Evolutionary conservation across 2,329 filamentous ascomycete genomes (phyloP), one percentile per base, ranked within the genome.

Genomic region (Coniochaeta sp.): DNA sequence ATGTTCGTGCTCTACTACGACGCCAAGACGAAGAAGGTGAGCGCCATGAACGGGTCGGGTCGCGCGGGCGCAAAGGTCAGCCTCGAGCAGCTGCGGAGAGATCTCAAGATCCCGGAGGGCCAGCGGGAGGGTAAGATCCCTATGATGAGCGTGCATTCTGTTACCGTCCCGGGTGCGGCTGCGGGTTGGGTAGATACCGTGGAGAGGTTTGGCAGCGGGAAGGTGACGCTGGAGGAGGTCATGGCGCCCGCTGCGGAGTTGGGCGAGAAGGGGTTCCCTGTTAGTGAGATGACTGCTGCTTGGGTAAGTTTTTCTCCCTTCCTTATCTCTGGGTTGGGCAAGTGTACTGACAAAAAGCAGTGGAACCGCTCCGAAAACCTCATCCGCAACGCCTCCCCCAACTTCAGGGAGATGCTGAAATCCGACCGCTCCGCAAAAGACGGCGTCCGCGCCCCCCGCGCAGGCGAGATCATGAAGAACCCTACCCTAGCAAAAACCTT

Each of bases 1-100:
- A 91, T 96, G 84, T 99, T 97, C 72, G 91, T 91, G 67, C 81
- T 97, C 31, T 96, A 83, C 76, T 97, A 92, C 73, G 82, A 95
- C 65, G 89, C 90, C 40, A 81, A 86, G 60, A 89, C 85, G 0
- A 87, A 87, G 64, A 87, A 87, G 56, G 86, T 97, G 8, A 86
- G 84, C 51, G 89, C 91, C 9, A 74, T 97, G 68, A 99, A 99
- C 68, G 94, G 91, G 18, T 96, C 91, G 1, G 94, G 94, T n/a
- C 84, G 94, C 26, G 82, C 90, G 3, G 84, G 88, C 4, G 76
- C 71, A 49, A 82, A 85, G 32, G 83, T 73, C 56, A 87, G 84
- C 0, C 75, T 95, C 1, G 85, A 90, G 50, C 77, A 74, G 28
- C 78, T 95, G 51, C 81, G 88, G 22, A 76, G 78, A 52, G 84